These are phyloP conservation scores for Haberlea rhodopensis DNA, from an alignment of 257 asterid species.

Conservation along the genomic window DNA sequence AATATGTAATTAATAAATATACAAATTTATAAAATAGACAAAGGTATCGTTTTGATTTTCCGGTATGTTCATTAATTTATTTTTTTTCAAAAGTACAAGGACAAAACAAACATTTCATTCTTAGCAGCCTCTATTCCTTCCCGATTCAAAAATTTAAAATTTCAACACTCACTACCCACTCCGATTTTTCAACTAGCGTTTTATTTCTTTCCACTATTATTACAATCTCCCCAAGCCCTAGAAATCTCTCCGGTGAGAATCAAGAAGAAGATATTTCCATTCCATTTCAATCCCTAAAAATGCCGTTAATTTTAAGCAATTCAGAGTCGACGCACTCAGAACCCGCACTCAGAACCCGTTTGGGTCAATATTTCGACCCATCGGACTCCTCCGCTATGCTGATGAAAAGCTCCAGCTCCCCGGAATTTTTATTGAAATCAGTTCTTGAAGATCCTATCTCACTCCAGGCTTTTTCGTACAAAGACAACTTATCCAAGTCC, in stretches of 20 bases:
- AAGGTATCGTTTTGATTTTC: too few relatives aligned
- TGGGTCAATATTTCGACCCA: conserved; percentile 50
- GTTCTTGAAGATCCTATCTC: conserved; percentile 36
- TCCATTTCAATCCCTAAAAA: conserved; percentile 20
- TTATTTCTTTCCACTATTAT: too few relatives aligned
- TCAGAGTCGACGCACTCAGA: conserved; percentile 46
- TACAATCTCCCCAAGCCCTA: conserved; percentile 19
- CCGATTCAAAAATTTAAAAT: conserved; percentile 31
- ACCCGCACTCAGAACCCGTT: conserved; percentile 57
- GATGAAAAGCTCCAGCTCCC: conserved; percentile 61
- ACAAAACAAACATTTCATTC: too few relatives aligned
- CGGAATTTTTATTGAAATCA: conserved; percentile 53
- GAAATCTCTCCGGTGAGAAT: conserved; percentile 9
- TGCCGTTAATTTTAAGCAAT: conserved; percentile 50
- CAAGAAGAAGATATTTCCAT: neutral
- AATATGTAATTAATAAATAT: too few relatives aligned
- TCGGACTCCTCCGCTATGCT: conserved; percentile 29
- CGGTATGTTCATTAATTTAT: too few relatives aligned
- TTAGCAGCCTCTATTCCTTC: too few relatives aligned
- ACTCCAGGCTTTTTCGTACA: conserved; percentile 25
- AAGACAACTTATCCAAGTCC: conserved; percentile 27
- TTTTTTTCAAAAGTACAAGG: too few relatives aligned
- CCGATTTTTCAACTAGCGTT: too few relatives aligned
- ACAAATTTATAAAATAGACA: too few relatives aligned
- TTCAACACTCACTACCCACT: conserved; percentile 24